A percentile compares a stretch with the other conserved stretches of the same genome.
These are phyloP conservation scores for Cryphonectria parasitica DNA, from an alignment of 2,329 filamentous ascomycete species.

Conservation along the genomic window DNA sequence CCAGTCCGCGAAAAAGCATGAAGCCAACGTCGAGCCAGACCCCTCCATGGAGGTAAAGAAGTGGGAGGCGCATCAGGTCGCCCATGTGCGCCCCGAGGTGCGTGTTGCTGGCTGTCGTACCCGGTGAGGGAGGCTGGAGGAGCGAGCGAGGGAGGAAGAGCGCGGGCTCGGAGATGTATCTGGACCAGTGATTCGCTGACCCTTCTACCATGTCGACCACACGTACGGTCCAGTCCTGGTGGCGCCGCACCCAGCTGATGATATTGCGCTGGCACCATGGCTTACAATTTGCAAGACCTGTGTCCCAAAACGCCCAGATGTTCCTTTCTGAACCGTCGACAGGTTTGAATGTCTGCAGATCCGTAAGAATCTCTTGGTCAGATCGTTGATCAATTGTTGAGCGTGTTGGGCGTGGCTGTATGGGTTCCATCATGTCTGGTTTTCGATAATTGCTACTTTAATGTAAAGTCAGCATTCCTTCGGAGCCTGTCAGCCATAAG, in stretches of 20 bases:
- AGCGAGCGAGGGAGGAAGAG: background rate
- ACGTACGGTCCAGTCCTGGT: slow-evolving; percentile 46
- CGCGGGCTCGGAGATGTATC: slow-evolving; percentile 32
- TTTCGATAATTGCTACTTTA: background rate
- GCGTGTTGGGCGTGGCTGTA: background rate
- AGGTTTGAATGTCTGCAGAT: slow-evolving; percentile 37
- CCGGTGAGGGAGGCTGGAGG: background rate
- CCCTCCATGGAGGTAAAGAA: slow-evolving; percentile 41
- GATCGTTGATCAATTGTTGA: slow-evolving; percentile 14
- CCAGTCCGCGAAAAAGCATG: slow-evolving; percentile 40
- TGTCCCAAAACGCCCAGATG: slow-evolving; percentile 51
- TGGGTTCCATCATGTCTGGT: background rate
- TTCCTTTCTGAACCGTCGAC: slow-evolving; percentile 45
- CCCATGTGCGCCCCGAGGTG: slow-evolving; percentile 43
- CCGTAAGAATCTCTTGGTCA: slow-evolving; percentile 39
- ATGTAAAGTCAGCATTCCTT: too few species aligned
- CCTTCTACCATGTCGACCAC: slow-evolving; percentile 40
- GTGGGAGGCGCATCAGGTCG: slow-evolving; percentile 47
- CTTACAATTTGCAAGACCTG: slow-evolving; percentile 42
- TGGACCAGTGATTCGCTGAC: slow-evolving; percentile 36
- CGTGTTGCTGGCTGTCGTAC: background rate
- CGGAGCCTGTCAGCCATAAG: background rate
- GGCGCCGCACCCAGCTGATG: slow-evolving; percentile 47
- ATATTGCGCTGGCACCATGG: slow-evolving; percentile 44
- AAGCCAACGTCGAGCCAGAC: slow-evolving; percentile 46